Evolutionary conservation across 345 rosid genomes (phyloP), one percentile per base, ranked within the genome.

Genomic region (Aurinia saxatilis): DNA sequence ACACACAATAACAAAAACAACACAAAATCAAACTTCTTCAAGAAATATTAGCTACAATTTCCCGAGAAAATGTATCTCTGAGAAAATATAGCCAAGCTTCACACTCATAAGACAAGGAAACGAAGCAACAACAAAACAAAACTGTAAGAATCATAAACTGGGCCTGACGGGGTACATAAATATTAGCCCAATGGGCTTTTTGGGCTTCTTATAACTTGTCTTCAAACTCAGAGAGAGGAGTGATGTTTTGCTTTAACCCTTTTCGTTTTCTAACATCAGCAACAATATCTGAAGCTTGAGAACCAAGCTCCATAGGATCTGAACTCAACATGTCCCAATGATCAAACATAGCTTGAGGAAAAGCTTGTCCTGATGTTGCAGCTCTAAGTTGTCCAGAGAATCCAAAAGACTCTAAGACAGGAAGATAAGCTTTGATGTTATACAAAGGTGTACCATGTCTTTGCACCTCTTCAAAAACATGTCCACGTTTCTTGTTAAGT

Each of bases 371-470:
- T 0, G 92, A 85, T 1, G 96, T 88, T 7, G 92, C 90, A 35
- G 87, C 87, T 66, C 96, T 81, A 37, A 88, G 63, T 27, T 80
- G 77, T 59, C 80, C 14, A 0, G 96, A 88, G 78, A 88, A 88
- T 12, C 96, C 92, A 16, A 88, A 88, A 0, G 96, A 85, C 75
- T 85, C 92, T 0, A 88, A 40, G 6, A 88, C 96, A 3, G 92
- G 96, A 1, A 88, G 77, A 48, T 85, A 88, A 0, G 92, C 96
- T 81, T 85, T 88, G 71, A 88, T 85, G 81, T 85, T 88, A 81
- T 88, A 88, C 1, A 88, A 57, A 0, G 96, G 96, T 0, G 92
- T 88, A n/a, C 96, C 96, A 0, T 82, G 92, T 83, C 95, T 81
- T 77, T 87, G 95, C 60, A 87, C 40, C 67, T 87, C 95, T 71